Base-by-base conservation (phyloP, 129 eudicot genomes). In the Pseudognaphalium luteoalbum region DNA sequence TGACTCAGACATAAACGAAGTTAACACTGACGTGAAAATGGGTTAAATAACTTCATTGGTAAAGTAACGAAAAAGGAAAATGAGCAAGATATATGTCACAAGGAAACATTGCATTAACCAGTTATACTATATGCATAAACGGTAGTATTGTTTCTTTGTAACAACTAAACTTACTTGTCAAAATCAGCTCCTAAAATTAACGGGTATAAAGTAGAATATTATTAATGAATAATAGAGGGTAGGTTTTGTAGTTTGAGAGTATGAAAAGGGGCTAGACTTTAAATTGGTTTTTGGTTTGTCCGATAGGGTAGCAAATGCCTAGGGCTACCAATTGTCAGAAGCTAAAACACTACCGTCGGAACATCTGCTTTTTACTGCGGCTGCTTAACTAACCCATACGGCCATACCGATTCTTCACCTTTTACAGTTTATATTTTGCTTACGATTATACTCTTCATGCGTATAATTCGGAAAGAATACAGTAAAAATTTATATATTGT, bases 211-310 rank as follows among this genome's bases (percentile, higher is more conserved):
- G 29, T 17, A 28, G 21, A 75, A 33, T 19, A 2, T 30, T 3
- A 44, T 30, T 3, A 44, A 0, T 29, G 51, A 25, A 75, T 44
- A n/a, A 22, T 52, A 52, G 35, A 56, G 68, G 71, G 66, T 0
- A 0, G 14, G 59, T 54, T 65, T 34, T 34, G 50, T 76, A 65
- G 52, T 39, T 6, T 50, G 66, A 14, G 82, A 20, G 65, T 70
- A 78, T 78, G 71, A 78, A 78, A 70, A 70, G 71, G 69, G 76
- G 56, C 76, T 65, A 72, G 59, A 71, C 39, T 76, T 34, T 66
- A 28, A 76, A 66, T 35, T 37, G 10, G 56, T 34, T 12, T 15
- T 66, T 76, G 34, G 74, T 76, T 76, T 76, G 80, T 66, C 80
- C 54, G 9, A 39, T 20, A 37, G 7, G 0, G 5, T 30, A 7